Conservation (phyloP, 2,329 filamentous ascomycete genomes). For the Aureobasidium mangrovei region DNA sequence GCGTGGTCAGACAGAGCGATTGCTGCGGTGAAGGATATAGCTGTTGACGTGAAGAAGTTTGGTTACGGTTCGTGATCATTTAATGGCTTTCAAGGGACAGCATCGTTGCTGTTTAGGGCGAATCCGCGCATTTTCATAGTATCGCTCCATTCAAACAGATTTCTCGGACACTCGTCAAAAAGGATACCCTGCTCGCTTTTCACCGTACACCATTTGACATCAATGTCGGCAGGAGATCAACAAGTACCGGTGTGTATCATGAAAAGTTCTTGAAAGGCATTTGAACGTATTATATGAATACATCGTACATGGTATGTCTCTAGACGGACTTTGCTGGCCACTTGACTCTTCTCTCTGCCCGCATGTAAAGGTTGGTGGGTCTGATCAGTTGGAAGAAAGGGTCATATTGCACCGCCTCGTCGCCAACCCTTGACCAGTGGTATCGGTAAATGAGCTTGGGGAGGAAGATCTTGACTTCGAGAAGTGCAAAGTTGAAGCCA, state of each 20-base stretch:
- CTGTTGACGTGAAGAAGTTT: constrained; percentile 3
- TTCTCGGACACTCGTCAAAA: too few relatives aligned
- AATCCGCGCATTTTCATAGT: too few relatives aligned
- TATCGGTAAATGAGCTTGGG: constrained; percentile 52
- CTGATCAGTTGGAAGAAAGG: constrained; percentile 51
- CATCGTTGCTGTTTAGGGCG: too few relatives aligned
- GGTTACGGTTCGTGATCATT: constrained; percentile 1
- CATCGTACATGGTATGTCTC: background rate
- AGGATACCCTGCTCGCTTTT: too few relatives aligned
- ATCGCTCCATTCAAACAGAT: too few relatives aligned
- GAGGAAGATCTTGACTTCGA: constrained; percentile 52
- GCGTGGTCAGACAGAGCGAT: constrained; percentile 21
- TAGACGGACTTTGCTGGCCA: constrained; percentile 33
- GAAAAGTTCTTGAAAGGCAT: too few relatives aligned
- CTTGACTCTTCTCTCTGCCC: constrained; percentile 40
- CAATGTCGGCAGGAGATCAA: too few relatives aligned
- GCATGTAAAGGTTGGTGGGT: constrained; percentile 47
- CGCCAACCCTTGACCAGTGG: constrained; percentile 43
- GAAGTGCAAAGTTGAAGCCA: constrained; percentile 56
- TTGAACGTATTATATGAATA: too few relatives aligned
- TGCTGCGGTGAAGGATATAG: constrained; percentile 15
- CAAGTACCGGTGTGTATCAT: too few relatives aligned
- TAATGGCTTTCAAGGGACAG: too few relatives aligned
- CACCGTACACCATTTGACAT: too few relatives aligned
- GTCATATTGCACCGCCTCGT: constrained; percentile 48